Evolutionary conservation across 257 asterid species (phyloP), one percentile per base, ranked within the genome.

Genomic region (Penstemon newberryi): DNA sequence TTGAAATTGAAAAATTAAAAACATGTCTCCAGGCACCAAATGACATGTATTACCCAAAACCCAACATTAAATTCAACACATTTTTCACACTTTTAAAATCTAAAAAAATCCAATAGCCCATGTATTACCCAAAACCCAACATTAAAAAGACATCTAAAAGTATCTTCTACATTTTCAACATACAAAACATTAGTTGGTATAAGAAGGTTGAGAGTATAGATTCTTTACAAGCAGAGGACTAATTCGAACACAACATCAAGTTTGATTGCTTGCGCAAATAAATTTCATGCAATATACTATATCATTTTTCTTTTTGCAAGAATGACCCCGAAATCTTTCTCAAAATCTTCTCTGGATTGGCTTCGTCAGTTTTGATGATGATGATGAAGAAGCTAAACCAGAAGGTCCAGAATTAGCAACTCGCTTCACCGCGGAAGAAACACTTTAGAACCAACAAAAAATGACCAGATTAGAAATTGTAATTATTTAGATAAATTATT

Each of bases 281-380:
- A 25, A 63, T 11, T 50, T 13, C 44, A 6, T 39, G 61, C 70
- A 67, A 4, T 43, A 19, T 45, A 25, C 33, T 25, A 25, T 25
- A 25, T 25, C 33, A 25, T 25, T 1, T 25, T 1, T 25, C 6
- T 47, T 46, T 9, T 5, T n/a, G 5, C 18, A 19, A 25, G 49
- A 46, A 63, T 53, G 66, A 25, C 49, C 43, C 52, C 18, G 5
- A 49, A 37, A 64, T 8, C 53, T 73, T 71, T 44, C 67, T 46
- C 58, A 74, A 63, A 74, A 73, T 70, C 81, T 85, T 63, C 67
- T 76, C 52, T 70, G 78, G 18, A 60, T 8, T 37, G 80, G 86
- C 72, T 67, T 76, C 43, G 70, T 51, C 57, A 69, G 41, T 74
- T 78, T 84, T 73, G 82, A 74, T 4, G 80, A 74, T 1, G 86